Evolutionary conservation across 805 yeast genomes (phyloP).

Genomic region (Isabelozyma rhagii): DNA sequence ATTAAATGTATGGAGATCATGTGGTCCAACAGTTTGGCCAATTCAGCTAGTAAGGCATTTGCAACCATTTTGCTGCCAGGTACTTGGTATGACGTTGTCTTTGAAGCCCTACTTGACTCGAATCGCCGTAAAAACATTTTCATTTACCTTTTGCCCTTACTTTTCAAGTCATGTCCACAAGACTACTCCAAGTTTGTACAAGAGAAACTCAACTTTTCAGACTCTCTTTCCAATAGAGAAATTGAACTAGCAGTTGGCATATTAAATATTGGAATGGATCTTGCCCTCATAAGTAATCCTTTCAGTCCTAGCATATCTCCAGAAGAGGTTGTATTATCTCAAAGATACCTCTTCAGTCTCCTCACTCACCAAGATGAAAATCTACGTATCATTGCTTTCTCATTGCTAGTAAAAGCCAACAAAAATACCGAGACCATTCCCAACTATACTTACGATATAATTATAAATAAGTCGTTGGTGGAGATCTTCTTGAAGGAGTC

Average conservation of each 20-base stretch:
- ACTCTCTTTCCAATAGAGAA: conserved; percentile 13
- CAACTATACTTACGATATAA: conserved; percentile 36
- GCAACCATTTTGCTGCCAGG: conserved; percentile 25
- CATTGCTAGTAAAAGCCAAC: conserved; percentile 58
- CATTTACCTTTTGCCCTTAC: conserved; percentile 57
- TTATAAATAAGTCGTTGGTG: conserved; percentile 37
- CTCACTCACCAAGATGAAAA: conserved; percentile 44
- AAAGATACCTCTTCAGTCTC: conserved; percentile 23
- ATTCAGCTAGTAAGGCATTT: conserved; percentile 59
- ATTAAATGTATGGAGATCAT: conserved; percentile 47
- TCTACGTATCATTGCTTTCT: conserved; percentile 53
- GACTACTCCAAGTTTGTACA: conserved; percentile 32
- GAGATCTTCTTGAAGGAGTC: conserved; percentile 56
- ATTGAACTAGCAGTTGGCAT: conserved; percentile 48
- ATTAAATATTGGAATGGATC: conserved; percentile 61
- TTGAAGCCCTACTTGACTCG: conserved; percentile 27
- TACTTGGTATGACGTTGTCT: conserved; percentile 47
- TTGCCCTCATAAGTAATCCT: conserved; percentile 12
- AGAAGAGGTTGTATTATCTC: conserved; percentile 2
- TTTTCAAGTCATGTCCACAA: conserved; percentile 52
- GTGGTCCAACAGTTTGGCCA: conserved; percentile 60
- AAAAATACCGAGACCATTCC: conserved; percentile 60
- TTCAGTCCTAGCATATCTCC: conserved; percentile 4
- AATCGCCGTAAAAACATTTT: conserved; percentile 47
- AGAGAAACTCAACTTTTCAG: conserved; percentile 15